Evolutionary conservation across 257 asterid species (phyloP), one percentile per base, ranked within the genome.

Genomic region (Nicotiana undulata): DNA sequence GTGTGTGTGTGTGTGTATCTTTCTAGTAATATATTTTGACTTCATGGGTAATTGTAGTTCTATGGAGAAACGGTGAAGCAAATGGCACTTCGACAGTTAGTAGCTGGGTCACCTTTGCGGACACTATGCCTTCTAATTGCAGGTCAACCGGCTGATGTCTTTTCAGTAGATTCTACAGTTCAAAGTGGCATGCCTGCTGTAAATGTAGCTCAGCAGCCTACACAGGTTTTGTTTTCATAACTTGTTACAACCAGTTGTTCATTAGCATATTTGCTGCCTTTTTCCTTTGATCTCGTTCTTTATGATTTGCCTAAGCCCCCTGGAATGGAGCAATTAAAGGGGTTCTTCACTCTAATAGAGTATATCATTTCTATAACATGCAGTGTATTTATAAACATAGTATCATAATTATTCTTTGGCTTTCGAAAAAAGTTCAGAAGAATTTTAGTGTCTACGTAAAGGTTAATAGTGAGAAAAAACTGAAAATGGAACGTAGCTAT

Each of bases 21-120:
- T n/a, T 75, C n/a, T 72, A 24, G 16, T 29, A 13, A 22, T 24
- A 16, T 49, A 26, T 51, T 24, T 49, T 49, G 5, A 49, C 51
- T 74, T 46, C 61, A 24, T 74, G 44, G 40, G 1, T 74, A 4
- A 44, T 40, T 83, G 92, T 90, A 96, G 99, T 92, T 89, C 88
- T 96, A 94, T 86, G 95, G 81, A 77, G 99, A 94, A 76, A 94
- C 97, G 37, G 94, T 96, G 82, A 96, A 91, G 89, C 95, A 92
- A 87, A 92, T 96, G 98, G 98, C 98, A 74, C 95, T 96, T 81
- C 76, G 76, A 70, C 99, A 93, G 81, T 85, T 96, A 83, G 96
- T 89, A 75, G 93, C 92, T 26, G 99, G 99, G 29, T 94, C 99
- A 79, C 99, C 99, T 72, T 90, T 96, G 92, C 89, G 99, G 82